Conservation (phyloP, 1,284 basidiomycete species). For the Porogramme epimiltina region DNA sequence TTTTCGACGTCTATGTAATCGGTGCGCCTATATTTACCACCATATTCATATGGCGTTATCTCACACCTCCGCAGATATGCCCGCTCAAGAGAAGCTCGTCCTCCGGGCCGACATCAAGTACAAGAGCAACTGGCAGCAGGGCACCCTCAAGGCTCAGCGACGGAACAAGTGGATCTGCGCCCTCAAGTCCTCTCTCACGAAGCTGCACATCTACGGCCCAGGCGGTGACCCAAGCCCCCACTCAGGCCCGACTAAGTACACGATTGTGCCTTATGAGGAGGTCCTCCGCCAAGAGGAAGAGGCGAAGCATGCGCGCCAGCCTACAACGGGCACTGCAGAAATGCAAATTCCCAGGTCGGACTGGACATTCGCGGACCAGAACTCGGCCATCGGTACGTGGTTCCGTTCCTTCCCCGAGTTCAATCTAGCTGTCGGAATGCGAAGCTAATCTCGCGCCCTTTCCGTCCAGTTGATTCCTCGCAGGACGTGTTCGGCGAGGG, state of each 20-base stretch:
- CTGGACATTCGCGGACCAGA: slow-evolving; percentile 55
- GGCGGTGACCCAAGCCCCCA: slow-evolving; percentile 63
- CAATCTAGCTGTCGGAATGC: no score
- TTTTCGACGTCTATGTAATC: slow-evolving; percentile 71
- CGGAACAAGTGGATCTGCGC: slow-evolving; percentile 93
- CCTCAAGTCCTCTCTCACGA: slow-evolving; percentile 72
- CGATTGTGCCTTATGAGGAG: slow-evolving; percentile 72
- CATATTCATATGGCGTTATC: neutral
- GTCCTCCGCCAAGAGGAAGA: slow-evolving; percentile 47
- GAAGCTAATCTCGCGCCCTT: neutral
- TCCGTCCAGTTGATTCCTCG: slow-evolving; percentile 43
- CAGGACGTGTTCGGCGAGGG: slow-evolving; percentile 58
- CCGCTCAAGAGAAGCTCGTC: slow-evolving; percentile 79
- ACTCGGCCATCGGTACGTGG: slow-evolving; percentile 50
- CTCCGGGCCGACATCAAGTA: slow-evolving; percentile 87
- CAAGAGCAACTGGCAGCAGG: slow-evolving; percentile 89
- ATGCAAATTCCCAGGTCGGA: slow-evolving; percentile 33
- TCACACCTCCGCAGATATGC: slow-evolving; percentile 59
- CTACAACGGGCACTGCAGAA: slow-evolving; percentile 9
- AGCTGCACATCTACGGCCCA: slow-evolving; percentile 79
- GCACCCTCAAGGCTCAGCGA: slow-evolving; percentile 74
- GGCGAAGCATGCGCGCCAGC: slow-evolving; percentile 18
- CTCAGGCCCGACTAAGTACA: slow-evolving; percentile 60
- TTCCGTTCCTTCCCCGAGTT: neutral
- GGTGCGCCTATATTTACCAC: slow-evolving; percentile 40